Conservation (phyloP, 768 basidiomycete genomes). For the Calocera viscosa region DNA sequence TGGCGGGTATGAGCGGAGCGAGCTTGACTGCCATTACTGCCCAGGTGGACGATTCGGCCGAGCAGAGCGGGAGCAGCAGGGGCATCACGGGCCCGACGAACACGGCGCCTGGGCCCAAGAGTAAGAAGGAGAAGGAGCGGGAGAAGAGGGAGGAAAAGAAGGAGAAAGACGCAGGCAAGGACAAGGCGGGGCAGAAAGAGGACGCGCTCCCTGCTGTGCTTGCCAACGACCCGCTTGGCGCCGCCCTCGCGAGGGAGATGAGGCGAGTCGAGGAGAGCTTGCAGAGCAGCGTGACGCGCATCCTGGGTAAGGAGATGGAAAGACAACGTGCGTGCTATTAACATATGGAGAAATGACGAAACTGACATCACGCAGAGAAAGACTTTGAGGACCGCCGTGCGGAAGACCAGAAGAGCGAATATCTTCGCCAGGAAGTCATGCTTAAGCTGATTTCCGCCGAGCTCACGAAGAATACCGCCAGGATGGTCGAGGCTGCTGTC, state of each 20-base stretch:
- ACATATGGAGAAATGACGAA: conserved; percentile 10
- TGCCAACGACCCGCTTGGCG: conserved; percentile 32
- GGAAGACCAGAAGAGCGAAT: conserved; percentile 68
- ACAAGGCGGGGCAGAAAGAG: conserved; percentile 29
- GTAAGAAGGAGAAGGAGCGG: conserved; percentile 4
- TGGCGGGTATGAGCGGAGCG: neutral
- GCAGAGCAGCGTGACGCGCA: conserved; percentile 59
- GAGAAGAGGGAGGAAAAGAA: conserved; percentile 33
- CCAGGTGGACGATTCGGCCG: neutral
- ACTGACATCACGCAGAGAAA: conserved; percentile 42
- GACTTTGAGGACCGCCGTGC: conserved; percentile 70
- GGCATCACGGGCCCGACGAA: neutral
- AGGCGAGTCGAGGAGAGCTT: conserved; percentile 71
- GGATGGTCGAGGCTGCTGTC: conserved; percentile 80
- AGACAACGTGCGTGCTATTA: conserved; percentile 57
- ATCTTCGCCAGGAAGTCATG: conserved; percentile 76
- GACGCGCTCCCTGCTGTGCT: conserved; percentile 23
- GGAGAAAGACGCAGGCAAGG: conserved; percentile 26
- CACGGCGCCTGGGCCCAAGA: neutral
- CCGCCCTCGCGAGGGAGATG: conserved; percentile 60
- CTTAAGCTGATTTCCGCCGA: conserved; percentile 78
- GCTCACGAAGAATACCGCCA: conserved; percentile 74
- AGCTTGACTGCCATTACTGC: neutral
- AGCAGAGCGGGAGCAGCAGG: conserved; percentile 2
- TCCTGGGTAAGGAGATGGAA: conserved; percentile 78